Conservation (phyloP, 148 eudicot species). For the Rhododendron mucronatum region DNA sequence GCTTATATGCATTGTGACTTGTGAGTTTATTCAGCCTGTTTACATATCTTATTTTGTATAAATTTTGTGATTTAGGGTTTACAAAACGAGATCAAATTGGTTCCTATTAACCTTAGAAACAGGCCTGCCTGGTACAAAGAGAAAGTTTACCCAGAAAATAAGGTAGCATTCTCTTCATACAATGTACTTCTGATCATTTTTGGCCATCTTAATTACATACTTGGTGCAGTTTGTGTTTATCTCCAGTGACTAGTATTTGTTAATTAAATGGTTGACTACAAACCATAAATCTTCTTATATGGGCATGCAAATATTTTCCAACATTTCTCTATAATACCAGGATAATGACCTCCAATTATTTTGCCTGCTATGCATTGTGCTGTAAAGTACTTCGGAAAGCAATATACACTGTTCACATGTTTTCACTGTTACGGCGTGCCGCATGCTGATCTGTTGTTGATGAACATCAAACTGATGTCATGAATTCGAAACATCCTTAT, state of each 20-base stretch:
- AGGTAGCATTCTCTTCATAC: conserved; percentile 27
- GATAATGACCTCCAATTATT: background rate
- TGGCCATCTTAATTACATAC: background rate
- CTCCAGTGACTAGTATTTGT: background rate
- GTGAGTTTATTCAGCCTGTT: background rate
- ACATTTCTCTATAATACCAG: background rate
- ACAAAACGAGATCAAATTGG: conserved; percentile 68
- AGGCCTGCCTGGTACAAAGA: conserved; percentile 85
- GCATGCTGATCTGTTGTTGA: background rate
- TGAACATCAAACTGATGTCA: background rate
- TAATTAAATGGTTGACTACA: background rate
- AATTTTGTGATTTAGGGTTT: conserved; percentile 47
- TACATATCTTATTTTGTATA: background rate
- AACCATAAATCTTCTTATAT: background rate
- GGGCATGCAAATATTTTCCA: background rate
- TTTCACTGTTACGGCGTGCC: background rate
- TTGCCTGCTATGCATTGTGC: background rate
- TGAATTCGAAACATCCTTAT: background rate
- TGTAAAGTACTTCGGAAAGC: background rate
- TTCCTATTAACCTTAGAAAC: conserved; percentile 51
- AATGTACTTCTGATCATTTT: background rate
- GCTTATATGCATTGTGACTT: background rate
- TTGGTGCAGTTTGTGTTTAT: background rate
- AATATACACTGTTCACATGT: background rate
- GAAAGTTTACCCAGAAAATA: conserved; percentile 69